A percentile compares a stretch with the other conserved stretches of the same genome.
Evolutionary conservation across 768 basidiomycete genomes (phyloP).

Genomic region (Macrocybe gigantea): DNA sequence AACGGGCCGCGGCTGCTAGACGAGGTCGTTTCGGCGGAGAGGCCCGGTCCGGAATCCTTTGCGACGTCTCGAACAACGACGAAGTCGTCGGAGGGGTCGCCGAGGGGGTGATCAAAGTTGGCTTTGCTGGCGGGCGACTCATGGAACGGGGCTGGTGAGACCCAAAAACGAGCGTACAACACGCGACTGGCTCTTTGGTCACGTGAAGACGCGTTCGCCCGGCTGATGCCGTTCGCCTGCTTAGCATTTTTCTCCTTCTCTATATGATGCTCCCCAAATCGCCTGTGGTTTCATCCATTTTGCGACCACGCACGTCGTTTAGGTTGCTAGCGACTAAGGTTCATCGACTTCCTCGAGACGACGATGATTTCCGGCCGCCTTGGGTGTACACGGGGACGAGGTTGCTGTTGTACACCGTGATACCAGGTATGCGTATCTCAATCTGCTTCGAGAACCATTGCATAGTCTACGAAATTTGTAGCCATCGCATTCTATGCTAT

Average conservation of each 20-base stretch:
- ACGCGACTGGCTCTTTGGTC: too few relatives aligned
- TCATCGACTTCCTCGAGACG: slow-evolving; percentile 11
- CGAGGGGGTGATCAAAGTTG: slow-evolving; percentile 44
- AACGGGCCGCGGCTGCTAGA: slow-evolving; percentile 38
- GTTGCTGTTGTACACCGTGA: slow-evolving; percentile 45
- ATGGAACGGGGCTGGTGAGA: too few relatives aligned
- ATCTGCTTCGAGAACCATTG: background rate
- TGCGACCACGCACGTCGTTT: background rate
- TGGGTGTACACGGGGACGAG: slow-evolving; percentile 53
- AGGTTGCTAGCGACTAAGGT: slow-evolving; percentile 12
- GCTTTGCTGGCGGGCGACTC: slow-evolving; percentile 1
- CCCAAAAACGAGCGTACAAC: too few relatives aligned
- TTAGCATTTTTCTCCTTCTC: slow-evolving; percentile 1
- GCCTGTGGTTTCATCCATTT: background rate
- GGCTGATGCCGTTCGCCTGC: too few relatives aligned
- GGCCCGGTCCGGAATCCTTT: slow-evolving; percentile 23
- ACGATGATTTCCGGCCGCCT: slow-evolving; percentile 48
- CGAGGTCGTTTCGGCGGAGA: slow-evolving; percentile 47
- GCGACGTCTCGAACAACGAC: slow-evolving; percentile 16
- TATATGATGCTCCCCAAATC: background rate
- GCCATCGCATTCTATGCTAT: slow-evolving; percentile 50
- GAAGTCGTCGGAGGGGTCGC: slow-evolving; percentile 41
- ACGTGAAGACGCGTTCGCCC: too few relatives aligned
- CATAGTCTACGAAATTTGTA: slow-evolving; percentile 16
- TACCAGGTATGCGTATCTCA: slow-evolving; percentile 41